A percentile compares a stretch with the other conserved stretches of the same genome.
phyloP scores from a whole-genome alignment of 1,284 basidiomycete species.

The Malassezia pachydermatis region DNA sequence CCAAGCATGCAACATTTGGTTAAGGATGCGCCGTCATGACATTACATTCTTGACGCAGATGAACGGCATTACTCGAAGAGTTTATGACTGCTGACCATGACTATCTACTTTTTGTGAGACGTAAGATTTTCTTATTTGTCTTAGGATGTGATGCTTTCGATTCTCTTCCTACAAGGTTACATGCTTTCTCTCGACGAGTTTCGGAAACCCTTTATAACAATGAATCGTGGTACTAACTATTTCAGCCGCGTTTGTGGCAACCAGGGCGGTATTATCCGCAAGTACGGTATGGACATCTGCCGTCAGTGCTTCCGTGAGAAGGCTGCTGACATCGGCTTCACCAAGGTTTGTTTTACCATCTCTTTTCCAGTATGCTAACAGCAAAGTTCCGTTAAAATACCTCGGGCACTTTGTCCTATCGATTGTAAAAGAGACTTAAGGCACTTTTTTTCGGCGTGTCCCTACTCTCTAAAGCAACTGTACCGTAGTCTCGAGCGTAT shows the following conservation, averaged over 20 bases:
- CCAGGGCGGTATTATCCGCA: slow-evolving; percentile 47
- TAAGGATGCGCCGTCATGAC: too few relatives aligned
- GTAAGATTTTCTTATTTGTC: background rate
- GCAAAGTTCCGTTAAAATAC: slow-evolving; percentile 18
- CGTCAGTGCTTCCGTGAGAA: slow-evolving; percentile 49
- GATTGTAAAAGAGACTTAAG: background rate
- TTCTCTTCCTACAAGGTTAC: background rate
- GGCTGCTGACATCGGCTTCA: slow-evolving; percentile 45
- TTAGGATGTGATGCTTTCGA: background rate
- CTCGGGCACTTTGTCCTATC: background rate
- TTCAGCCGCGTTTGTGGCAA: slow-evolving; percentile 46
- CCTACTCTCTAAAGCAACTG: background rate
- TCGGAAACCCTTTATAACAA: background rate
- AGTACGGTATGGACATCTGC: slow-evolving; percentile 48
- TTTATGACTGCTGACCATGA: too few relatives aligned
- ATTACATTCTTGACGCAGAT: too few relatives aligned
- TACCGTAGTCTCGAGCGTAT: slow-evolving; percentile 13
- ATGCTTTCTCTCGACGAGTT: background rate
- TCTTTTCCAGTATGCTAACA: background rate
- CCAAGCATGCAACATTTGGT: too few relatives aligned
- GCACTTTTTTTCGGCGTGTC: background rate
- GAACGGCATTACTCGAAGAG: too few relatives aligned
- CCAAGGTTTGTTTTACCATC: slow-evolving; percentile 26
- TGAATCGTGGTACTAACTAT: slow-evolving; percentile 5
- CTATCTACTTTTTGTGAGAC: too few relatives aligned